phyloP scores from a whole-genome alignment of 2,329 filamentous ascomycete genomes.

The Epicoccum sorghinum region DNA sequence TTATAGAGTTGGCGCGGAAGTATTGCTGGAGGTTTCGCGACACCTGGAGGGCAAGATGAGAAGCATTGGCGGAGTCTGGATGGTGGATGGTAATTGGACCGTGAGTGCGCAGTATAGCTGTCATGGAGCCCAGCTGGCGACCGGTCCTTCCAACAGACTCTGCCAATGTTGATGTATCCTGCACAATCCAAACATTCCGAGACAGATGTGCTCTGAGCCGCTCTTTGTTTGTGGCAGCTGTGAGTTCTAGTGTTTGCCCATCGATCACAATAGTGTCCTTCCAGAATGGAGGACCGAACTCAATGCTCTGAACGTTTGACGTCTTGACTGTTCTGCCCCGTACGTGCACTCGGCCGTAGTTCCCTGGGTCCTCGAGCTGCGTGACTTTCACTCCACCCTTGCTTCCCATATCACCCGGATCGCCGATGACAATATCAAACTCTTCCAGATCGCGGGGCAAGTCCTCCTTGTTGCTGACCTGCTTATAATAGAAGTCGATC shows the following conservation, averaged over 20 bases:
- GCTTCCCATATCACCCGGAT: conserved; percentile 59
- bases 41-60: conserved; percentile 57
- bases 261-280: conserved; percentile 26
- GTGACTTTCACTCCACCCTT: conserved; percentile 59
- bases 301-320: conserved; percentile 41
- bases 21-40: conserved; percentile 65
- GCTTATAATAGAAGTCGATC: conserved; percentile 56
- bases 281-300: conserved; percentile 33
- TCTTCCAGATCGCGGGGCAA: conserved; percentile 32
- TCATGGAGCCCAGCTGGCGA: conserved; percentile 59
- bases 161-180: conserved; percentile 4
- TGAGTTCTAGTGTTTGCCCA: conserved; percentile 26
- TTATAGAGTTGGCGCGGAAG: conserved; percentile 59
- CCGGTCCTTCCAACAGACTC: conserved; percentile 47
- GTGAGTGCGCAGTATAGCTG: conserved; percentile 58
- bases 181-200: conserved; percentile 14
- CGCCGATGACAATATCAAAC: conserved; percentile 59
- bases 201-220: background rate
- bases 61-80: conserved; percentile 33
- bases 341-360: conserved; percentile 57
- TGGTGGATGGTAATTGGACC: conserved; percentile 54
- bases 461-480: conserved; percentile 22
- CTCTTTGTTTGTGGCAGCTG: background rate
- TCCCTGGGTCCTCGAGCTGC: conserved; percentile 57
- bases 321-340: conserved; percentile 37